Base-by-base conservation (phyloP, 495 filamentous ascomycete genomes). In the Aspergillus cavernicola region DNA sequence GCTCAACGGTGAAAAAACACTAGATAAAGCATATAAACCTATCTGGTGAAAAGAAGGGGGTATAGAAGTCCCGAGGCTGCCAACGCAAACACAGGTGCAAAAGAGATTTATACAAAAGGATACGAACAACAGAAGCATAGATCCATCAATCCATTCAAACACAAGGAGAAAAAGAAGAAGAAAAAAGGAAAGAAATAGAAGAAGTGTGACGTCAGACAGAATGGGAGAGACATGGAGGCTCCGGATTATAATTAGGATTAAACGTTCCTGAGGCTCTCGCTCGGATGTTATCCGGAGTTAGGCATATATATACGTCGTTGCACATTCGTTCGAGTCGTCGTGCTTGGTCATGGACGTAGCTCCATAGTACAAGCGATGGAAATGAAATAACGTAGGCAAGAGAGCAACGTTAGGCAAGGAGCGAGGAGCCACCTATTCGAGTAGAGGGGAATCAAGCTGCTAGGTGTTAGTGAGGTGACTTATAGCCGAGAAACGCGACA, bases 211-310 rank as follows among this genome's bases (percentile, higher is more conserved):
- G 35, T 24, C 52, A 33, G 12, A 40, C 32, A 53, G 33, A 8
- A 22, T 52, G 35, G 41, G 23, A 35, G n/a, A 47, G 40, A 33
- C 52, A 53, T 56, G 52, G 36, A 22, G 18, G 52, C 7, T 59
- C 56, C 58, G 42, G 54, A 68, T 74, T 68, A 70, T 60, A 61
- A 72, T 70, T 72, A 74, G 60, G 56, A 68, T 68, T 68, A 71
- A 64, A 50, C 52, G 58, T 64, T 65, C 62, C 59, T 58, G 48
- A 33, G 32, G 29, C 29, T 43, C 38, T 37, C 36, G 24, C 35
- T 46, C 37, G 39, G 24, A 42, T 46, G 28, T 41, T 19, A 33
- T 47, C 42, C 16, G 24, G 13, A 22, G 12, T 40, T 9, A 32
- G 44, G 43, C 38, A 40, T 53, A 29, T 45, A 48, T 53, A 41